Evolutionary conservation across 1,284 basidiomycete genomes (phyloP).

Genomic region (Sanghuangporus baumii): DNA sequence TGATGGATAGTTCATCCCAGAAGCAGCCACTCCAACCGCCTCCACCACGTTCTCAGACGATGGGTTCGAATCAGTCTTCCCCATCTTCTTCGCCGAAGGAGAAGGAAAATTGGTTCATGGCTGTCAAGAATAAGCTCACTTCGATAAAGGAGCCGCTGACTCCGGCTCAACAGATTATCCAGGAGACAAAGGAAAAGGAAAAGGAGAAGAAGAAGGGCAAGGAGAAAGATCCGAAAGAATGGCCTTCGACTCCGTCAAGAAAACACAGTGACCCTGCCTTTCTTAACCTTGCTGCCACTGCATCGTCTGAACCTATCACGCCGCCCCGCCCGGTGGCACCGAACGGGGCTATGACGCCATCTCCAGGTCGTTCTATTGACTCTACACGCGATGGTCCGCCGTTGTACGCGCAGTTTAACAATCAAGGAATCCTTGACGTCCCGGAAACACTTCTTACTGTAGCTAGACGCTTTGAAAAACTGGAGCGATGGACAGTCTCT

Average conservation of each 20-base stretch:
- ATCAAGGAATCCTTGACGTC: conserved; percentile 64
- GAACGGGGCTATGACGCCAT: conserved; percentile 37
- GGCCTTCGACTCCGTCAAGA: conserved; percentile 45
- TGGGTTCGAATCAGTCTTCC: conserved; percentile 49
- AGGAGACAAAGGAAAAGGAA: conserved; percentile 62
- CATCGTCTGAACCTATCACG: conserved; percentile 33
- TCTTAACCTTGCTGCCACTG: conserved; percentile 39
- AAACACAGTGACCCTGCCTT: conserved; percentile 53
- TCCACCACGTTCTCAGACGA: conserved; percentile 47
- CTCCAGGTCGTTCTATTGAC: conserved; percentile 17
- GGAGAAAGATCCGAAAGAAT: conserved; percentile 40
- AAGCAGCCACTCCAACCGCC: conserved; percentile 37
- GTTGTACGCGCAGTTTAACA: conserved; percentile 66
- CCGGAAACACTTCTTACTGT: conserved; percentile 63
- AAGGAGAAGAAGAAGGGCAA: conserved; percentile 41
- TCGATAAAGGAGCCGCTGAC: conserved; percentile 72
- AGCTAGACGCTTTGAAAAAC: conserved; percentile 71
- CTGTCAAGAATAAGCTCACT: conserved; percentile 67
- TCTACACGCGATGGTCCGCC: conserved; percentile 59
- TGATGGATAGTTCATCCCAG: conserved; percentile 44
- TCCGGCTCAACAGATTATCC: conserved; percentile 72
- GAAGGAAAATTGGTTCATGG: conserved; percentile 55
- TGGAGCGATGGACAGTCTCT: conserved; percentile 80
- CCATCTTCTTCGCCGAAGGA: conserved; percentile 61
- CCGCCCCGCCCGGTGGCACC: conserved; percentile 43